These are phyloP conservation scores for Macrotyloma uniflorum DNA, from an alignment of 306 rosid genomes.

Conservation along the genomic window DNA sequence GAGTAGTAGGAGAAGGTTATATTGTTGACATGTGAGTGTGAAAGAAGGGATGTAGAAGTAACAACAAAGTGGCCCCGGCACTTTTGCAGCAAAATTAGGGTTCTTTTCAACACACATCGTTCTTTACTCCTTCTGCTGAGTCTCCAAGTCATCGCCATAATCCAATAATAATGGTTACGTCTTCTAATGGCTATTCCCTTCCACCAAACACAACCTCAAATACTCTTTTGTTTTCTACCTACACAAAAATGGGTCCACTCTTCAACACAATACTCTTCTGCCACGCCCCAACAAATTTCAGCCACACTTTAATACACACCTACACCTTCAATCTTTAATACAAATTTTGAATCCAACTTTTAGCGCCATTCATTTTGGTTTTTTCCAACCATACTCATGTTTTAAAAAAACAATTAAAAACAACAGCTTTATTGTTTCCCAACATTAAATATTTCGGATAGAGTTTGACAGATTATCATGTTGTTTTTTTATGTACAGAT, in stretches of 20 bases:
- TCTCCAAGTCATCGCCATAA: slow-evolving; percentile 28
- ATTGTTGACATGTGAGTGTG: slow-evolving; percentile 32
- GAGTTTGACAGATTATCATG: too few species aligned
- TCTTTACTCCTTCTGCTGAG: slow-evolving; percentile 32
- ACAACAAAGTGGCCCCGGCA: slow-evolving; percentile 28
- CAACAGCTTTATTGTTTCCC: too few species aligned
- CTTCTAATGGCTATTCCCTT: slow-evolving; percentile 38
- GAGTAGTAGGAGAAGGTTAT: slow-evolving; percentile 1
- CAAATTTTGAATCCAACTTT: slow-evolving; percentile 26
- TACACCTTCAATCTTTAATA: neutral
- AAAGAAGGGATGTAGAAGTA: slow-evolving; percentile 26
- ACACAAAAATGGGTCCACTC: slow-evolving; percentile 32
- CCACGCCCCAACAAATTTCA: neutral
- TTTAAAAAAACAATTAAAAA: too few species aligned
- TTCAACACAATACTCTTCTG: neutral
- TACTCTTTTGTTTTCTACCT: slow-evolving; percentile 32
- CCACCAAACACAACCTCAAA: slow-evolving; percentile 34
- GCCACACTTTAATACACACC: neutral
- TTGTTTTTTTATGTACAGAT: too few species aligned
- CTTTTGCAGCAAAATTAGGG: slow-evolving; percentile 44
- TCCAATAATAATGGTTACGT: slow-evolving; percentile 45
- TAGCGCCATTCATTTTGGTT: neutral
- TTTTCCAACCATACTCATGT: too few species aligned
- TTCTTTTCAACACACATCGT: slow-evolving; percentile 16
- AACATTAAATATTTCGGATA: too few species aligned